phyloP scores from a whole-genome alignment of 164 flowering plant genomes.

The Aristolochia californica region DNA sequence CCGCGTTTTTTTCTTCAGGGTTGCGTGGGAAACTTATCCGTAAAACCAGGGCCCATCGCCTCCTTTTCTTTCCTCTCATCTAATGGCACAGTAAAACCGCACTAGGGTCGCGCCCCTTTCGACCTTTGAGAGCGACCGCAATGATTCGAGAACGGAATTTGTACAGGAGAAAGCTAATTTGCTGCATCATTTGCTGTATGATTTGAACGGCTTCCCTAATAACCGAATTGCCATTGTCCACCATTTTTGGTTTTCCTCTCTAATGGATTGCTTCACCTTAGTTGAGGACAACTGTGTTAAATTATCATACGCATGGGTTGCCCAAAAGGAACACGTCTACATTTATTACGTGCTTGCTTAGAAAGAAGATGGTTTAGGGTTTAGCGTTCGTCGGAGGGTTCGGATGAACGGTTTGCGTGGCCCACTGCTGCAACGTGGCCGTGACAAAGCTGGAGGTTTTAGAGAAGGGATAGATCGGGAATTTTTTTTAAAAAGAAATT shows the following conservation, averaged over 20 bases:
- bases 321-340: too few relatives aligned
- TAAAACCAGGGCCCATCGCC: constrained; percentile 1
- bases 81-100: constrained; percentile 13
- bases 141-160: constrained; percentile 8
- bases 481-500: too few relatives aligned
- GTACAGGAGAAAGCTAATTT: neutral
- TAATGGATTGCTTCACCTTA: too few relatives aligned
- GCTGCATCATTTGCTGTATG: neutral
- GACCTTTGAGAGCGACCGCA: constrained; percentile 4
- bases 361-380: too few relatives aligned
- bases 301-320: too few relatives aligned
- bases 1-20: neutral
- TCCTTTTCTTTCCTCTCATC: constrained; percentile 4
- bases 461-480: too few relatives aligned
- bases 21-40: constrained; percentile 16
- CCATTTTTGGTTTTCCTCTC: neutral
- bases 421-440: too few relatives aligned
- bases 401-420: too few relatives aligned
- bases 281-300: too few relatives aligned
- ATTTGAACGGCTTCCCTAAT: neutral
- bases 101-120: constrained; percentile 4
- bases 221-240: neutral
- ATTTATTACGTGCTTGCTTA: too few relatives aligned
- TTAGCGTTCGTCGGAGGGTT: too few relatives aligned
- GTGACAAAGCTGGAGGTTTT: too few relatives aligned